Conservation (phyloP, 257 asterid species). For the Jaltomata sinuosa region DNA sequence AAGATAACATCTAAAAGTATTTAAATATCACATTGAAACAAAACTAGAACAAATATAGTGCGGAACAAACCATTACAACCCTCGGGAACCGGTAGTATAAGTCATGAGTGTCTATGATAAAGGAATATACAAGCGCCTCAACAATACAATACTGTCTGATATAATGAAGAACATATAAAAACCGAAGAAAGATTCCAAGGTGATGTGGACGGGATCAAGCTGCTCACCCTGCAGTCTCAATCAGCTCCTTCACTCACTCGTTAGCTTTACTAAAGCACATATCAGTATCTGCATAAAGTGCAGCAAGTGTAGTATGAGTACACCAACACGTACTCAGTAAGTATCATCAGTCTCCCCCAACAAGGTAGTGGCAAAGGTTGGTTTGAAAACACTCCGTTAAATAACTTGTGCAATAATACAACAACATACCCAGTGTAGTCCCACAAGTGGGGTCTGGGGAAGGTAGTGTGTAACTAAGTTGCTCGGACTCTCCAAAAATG, state of each 20-base stretch:
- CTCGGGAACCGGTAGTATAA: too few species aligned
- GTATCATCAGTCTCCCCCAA: not conserved
- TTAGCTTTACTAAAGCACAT: not conserved
- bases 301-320: not conserved
- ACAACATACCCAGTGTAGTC: too few species aligned
- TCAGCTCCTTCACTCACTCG: not conserved
- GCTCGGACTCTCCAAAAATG: too few species aligned
- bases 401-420: too few species aligned
- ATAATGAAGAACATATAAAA: too few species aligned
- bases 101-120: too few species aligned
- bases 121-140: too few species aligned
- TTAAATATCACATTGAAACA: not conserved
- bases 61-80: too few species aligned
- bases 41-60: not conserved
- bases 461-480: too few species aligned
- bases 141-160: too few species aligned
- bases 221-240: not conserved
- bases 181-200: not conserved
- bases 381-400: not conserved
- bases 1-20: not conserved
- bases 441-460: too few species aligned
- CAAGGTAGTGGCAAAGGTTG: not conserved
- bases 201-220: not conserved
- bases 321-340: not conserved
- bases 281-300: not conserved